phyloP scores from a whole-genome alignment of 2,329 filamentous ascomycete genomes.

The Phialocephala sp. region DNA sequence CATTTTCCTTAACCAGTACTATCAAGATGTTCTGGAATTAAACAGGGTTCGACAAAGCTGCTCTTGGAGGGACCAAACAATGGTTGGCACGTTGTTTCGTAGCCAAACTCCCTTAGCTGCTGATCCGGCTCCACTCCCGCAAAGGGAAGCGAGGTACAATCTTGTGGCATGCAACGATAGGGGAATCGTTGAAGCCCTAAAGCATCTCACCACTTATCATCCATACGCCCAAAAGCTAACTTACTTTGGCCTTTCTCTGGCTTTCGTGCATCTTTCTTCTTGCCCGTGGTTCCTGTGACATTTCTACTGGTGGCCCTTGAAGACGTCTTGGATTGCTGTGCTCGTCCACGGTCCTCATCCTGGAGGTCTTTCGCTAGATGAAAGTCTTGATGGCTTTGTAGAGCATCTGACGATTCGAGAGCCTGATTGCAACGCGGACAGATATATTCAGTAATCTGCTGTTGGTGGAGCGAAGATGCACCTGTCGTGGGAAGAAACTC shows the following conservation, averaged over 20 bases:
- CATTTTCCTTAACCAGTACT: constrained; percentile 8
- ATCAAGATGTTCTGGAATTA: constrained; percentile 21
- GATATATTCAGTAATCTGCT: constrained; percentile 47
- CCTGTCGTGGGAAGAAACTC: constrained; percentile 30
- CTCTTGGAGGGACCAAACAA: constrained; percentile 19
- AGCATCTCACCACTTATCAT: constrained; percentile 29
- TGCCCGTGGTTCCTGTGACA: constrained; percentile 38
- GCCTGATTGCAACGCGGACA: constrained; percentile 71
- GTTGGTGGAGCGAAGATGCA: constrained; percentile 42
- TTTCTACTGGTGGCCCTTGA: constrained; percentile 39
- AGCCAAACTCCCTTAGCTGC: constrained; percentile 23
- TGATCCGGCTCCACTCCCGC: constrained; percentile 28
- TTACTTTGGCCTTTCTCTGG: constrained; percentile 64
- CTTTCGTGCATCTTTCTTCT: constrained; percentile 37
- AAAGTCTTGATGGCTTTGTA: constrained; percentile 87
- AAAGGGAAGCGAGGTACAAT: constrained; percentile 23
- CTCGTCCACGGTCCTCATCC: constrained; percentile 46
- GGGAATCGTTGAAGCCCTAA: constrained; percentile 22
- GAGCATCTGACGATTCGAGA: constrained; percentile 62
- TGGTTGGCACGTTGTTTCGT: constrained; percentile 22
- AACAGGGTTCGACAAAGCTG: constrained; percentile 24
- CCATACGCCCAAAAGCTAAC: constrained; percentile 63
- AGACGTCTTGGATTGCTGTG: constrained; percentile 24
- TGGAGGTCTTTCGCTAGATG: constrained; percentile 91
- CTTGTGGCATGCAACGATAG: constrained; percentile 40